Conservation (phyloP, 305 asterid genomes). For the Fraxinus sp. region DNA sequence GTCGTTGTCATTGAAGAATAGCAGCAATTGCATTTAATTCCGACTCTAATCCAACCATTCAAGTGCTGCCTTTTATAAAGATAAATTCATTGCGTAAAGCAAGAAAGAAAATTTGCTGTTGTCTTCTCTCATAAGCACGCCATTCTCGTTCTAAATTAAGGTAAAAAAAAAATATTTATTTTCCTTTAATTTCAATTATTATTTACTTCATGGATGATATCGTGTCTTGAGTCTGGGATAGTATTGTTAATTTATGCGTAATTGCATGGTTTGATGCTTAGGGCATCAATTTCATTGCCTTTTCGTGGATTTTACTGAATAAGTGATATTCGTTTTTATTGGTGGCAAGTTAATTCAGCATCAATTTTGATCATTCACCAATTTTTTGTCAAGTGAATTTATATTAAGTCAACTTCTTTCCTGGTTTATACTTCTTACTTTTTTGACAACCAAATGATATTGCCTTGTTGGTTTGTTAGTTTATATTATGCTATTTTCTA, state of each 20-base stretch:
- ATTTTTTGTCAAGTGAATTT: not conserved
- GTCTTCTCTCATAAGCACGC: constrained; percentile 21
- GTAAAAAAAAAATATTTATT: constrained; percentile 10
- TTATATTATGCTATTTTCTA: not conserved
- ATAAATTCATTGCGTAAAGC: constrained; percentile 20
- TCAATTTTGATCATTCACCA: constrained; percentile 14
- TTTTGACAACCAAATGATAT: not conserved
- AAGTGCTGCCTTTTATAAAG: not conserved
- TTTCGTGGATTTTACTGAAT: not conserved
- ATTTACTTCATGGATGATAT: not conserved
- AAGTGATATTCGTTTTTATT: not conserved
- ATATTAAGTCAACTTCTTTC: not conserved
- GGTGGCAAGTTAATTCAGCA: constrained; percentile 5
- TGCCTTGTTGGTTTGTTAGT: not conserved
- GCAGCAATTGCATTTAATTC: not conserved
- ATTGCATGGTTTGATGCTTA: not conserved
- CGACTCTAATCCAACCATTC: not conserved
- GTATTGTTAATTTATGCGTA: not conserved
- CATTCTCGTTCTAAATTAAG: constrained; percentile 24
- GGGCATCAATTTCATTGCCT: not conserved
- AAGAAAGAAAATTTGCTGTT: not conserved
- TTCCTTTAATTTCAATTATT: not conserved
- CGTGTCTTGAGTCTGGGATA: not conserved
- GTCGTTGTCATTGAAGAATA: not conserved
- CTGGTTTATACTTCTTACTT: not conserved